phyloP scores from a whole-genome alignment of 202 grass and related monocot genomes.

The Setaria viridis region DNA sequence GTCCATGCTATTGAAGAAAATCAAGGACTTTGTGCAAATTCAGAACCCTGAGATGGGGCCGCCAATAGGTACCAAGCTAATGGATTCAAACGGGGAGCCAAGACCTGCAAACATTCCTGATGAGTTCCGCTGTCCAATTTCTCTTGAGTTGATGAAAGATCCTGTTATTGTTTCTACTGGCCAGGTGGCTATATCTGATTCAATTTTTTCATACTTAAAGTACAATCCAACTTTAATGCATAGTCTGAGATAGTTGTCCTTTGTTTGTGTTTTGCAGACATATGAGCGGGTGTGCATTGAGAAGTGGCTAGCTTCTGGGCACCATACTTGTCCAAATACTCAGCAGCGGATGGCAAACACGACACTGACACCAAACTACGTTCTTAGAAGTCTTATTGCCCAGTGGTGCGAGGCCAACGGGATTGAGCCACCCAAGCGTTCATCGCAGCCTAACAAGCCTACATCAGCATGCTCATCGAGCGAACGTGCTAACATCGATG shows the following conservation, averaged over 20 bases:
- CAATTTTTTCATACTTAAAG: slow-evolving; percentile 8
- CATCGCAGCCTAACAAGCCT: slow-evolving; percentile 47
- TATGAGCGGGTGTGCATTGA: slow-evolving; percentile 78
- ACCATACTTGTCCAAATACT: slow-evolving; percentile 78
- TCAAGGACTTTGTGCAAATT: slow-evolving; percentile 89
- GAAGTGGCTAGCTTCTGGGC: slow-evolving; percentile 74
- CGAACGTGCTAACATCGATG: slow-evolving; percentile 75
- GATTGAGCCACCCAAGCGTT: slow-evolving; percentile 73
- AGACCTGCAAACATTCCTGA: slow-evolving; percentile 68
- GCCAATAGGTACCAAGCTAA: slow-evolving; percentile 43
- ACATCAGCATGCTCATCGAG: slow-evolving; percentile 51
- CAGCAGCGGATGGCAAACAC: slow-evolving; percentile 74
- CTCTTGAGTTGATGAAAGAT: slow-evolving; percentile 90
- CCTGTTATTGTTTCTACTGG: slow-evolving; percentile 90
- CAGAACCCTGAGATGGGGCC: slow-evolving; percentile 81
- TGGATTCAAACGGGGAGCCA: slow-evolving; percentile 40
- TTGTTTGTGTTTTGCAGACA: slow-evolving; percentile 57
- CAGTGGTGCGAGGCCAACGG: slow-evolving; percentile 82
- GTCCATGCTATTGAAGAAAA: slow-evolving; percentile 91
- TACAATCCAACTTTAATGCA: slow-evolving; percentile 3
- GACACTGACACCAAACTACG: slow-evolving; percentile 81
- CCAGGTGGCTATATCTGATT: slow-evolving; percentile 60
- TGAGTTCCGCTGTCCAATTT: slow-evolving; percentile 90
- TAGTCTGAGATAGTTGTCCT: slow-evolving; percentile 23
- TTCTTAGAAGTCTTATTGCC: slow-evolving; percentile 79